These are phyloP conservation scores for Talaromyces nanjingensis DNA, from an alignment of 495 filamentous ascomycete genomes.

Conservation along the genomic window DNA sequence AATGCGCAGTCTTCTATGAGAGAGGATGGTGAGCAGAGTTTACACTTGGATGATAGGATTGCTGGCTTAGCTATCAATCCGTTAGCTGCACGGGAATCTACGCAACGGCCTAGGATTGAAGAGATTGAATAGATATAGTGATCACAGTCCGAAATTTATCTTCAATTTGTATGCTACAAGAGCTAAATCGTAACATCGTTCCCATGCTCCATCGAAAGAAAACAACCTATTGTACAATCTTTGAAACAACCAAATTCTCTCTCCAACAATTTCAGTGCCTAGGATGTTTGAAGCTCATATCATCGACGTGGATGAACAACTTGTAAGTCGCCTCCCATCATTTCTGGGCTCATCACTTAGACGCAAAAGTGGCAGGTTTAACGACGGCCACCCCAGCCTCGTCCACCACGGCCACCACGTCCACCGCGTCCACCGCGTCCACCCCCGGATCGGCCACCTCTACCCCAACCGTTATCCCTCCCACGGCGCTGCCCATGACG, in stretches of 20 bases:
- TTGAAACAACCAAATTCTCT: not conserved
- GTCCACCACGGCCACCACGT: conserved; percentile 12
- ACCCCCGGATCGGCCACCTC: conserved; percentile 14
- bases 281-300: not conserved
- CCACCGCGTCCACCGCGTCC: conserved; percentile 13
- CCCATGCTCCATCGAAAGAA: not conserved
- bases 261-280: not conserved
- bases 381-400: conserved; percentile 12
- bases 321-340: not conserved
- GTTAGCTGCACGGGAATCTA: conserved; percentile 23
- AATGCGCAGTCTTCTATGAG: conserved; percentile 16
- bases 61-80: conserved; percentile 32
- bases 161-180: not conserved
- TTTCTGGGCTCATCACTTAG: not conserved
- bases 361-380: not conserved
- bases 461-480: conserved; percentile 13
- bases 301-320: not conserved
- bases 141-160: not conserved
- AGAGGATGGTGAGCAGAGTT: conserved; percentile 13
- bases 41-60: conserved; percentile 31
- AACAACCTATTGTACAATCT: not conserved
- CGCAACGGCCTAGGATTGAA: conserved; percentile 37
- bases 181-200: not conserved
- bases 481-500: conserved; percentile 11
- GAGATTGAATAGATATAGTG: conserved; percentile 40